These are phyloP conservation scores for Funneliformis geosporum DNA, from an alignment of 192 early-diverging fungal genomes.

Conservation along the genomic window DNA sequence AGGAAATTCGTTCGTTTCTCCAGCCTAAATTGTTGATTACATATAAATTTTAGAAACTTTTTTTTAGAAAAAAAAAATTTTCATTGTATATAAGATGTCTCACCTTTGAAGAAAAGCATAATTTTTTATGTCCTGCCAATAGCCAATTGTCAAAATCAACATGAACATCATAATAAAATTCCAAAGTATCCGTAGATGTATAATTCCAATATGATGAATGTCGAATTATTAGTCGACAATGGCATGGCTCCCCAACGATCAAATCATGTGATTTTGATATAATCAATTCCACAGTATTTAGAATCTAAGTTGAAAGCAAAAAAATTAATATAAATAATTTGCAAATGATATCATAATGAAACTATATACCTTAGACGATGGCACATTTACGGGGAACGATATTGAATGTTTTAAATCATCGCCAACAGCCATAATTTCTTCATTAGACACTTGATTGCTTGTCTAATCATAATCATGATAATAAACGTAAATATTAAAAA, in stretches of 20 bases:
- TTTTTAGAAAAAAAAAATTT: too few species aligned
- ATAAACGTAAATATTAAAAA: background rate
- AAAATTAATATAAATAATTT: background rate
- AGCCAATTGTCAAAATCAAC: slow-evolving; percentile 72
- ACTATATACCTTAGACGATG: slow-evolving; percentile 43
- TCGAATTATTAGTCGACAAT: slow-evolving; percentile 54
- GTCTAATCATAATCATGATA: background rate
- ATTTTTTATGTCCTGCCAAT: slow-evolving; percentile 61
- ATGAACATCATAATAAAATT: slow-evolving; percentile 62
- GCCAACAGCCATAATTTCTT: background rate
- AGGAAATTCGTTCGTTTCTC: slow-evolving; percentile 48
- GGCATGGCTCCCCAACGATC: slow-evolving; percentile 56
- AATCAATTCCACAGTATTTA: slow-evolving; percentile 57
- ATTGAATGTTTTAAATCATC: slow-evolving; percentile 33
- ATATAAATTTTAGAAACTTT: too few species aligned
- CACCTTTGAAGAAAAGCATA: slow-evolving; percentile 40
- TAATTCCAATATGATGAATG: slow-evolving; percentile 55
- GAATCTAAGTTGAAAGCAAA: slow-evolving; percentile 37
- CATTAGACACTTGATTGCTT: background rate
- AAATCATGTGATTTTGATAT: slow-evolving; percentile 43
- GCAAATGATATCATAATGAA: too few species aligned
- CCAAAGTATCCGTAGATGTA: slow-evolving; percentile 33
- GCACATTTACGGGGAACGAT: slow-evolving; percentile 48
- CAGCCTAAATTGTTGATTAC: slow-evolving; percentile 37
- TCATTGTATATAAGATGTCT: too few species aligned